Base-by-base conservation (phyloP, 768 basidiomycete species). In the Sutorius australiensis region DNA sequence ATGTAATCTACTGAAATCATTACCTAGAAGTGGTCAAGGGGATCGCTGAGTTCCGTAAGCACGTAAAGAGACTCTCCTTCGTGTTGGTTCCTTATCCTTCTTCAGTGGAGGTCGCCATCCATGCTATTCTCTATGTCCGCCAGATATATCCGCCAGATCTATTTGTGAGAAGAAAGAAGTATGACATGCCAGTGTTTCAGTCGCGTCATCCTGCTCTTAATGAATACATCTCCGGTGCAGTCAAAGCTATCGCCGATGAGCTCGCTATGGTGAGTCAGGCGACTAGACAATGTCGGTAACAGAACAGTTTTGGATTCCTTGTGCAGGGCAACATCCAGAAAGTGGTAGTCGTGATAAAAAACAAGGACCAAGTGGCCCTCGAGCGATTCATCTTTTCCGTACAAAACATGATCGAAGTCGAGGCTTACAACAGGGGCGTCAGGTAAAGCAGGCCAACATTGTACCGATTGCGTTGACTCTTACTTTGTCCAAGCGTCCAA, bases 61-160 rank as follows among this genome's bases (percentile, higher is more conserved):
- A 38, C 12, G 16, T 21, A 38, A 32, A 38, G 7, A 31, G 3
- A 31, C 28, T 16, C 32, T 14, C 24, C 19, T n/a, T 16, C 41
- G 10, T 27, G 10, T 10, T 2, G 19, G 14, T 16, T 37, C 21
- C 59, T 63, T 6, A 69, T 37, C 28, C 33, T 11, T 10, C 42
- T 28, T 19, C 63, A 98, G 95, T 98, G 60, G 95, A 98, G 66
- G 89, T 95, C 30, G 90, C 91, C 10, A 86, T 97, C 54, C 95
- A 98, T 65, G 86, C 86, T 4, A 92, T 98, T 56, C 80, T 98
- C 6, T 97, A 91, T 63, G 83, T 93, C 28, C 86, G 95, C 17
- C 87, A 89, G 59, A 78, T 98, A 46, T 98, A 98, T 62, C 95
- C 95, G 0, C 76, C 86, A 39, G 89, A 90, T 50, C 77, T 97